Evolutionary conservation across 2,329 filamentous ascomycete species (phyloP).

Genomic region (Sporothrix protearum): DNA sequence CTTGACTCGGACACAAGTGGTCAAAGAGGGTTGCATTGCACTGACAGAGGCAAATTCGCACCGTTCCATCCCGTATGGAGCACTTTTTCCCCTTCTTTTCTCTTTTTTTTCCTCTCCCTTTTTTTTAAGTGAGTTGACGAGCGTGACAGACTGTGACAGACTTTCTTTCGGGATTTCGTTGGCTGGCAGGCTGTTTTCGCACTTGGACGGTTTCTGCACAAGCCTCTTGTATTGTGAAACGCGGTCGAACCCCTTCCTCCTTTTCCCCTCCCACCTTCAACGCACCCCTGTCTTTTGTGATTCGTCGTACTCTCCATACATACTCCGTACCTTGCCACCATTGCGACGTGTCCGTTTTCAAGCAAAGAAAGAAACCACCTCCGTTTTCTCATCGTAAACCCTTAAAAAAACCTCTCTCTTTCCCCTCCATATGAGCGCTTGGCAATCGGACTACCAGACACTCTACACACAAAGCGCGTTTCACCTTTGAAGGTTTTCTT

Average conservation of each 20-base stretch:
- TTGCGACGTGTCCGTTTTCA: not conserved
- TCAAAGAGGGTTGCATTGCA: slow-evolving; percentile 7
- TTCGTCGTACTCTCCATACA: not conserved
- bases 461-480: not conserved
- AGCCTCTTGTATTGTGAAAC: slow-evolving; percentile 14
- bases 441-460: slow-evolving; percentile 5
- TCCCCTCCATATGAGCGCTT: not conserved
- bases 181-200: not conserved
- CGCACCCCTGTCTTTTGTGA: not conserved
- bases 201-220: not conserved
- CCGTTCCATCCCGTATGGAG: slow-evolving; percentile 14
- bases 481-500: not conserved
- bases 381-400: too few relatives aligned
- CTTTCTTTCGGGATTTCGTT: not conserved
- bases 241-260: slow-evolving; percentile 9
- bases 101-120: not conserved
- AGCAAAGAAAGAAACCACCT: not conserved
- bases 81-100: slow-evolving; percentile 8
- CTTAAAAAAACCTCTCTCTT: not conserved
- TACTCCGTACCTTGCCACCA: too few relatives aligned
- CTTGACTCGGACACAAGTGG: not conserved
- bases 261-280: not conserved
- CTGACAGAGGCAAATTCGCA: slow-evolving; percentile 10
- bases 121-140: not conserved
- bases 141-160: not conserved